Evolutionary conservation across 768 basidiomycete species (phyloP), one percentile per base, ranked within the genome.

Genomic region (Tricholoma sp.): DNA sequence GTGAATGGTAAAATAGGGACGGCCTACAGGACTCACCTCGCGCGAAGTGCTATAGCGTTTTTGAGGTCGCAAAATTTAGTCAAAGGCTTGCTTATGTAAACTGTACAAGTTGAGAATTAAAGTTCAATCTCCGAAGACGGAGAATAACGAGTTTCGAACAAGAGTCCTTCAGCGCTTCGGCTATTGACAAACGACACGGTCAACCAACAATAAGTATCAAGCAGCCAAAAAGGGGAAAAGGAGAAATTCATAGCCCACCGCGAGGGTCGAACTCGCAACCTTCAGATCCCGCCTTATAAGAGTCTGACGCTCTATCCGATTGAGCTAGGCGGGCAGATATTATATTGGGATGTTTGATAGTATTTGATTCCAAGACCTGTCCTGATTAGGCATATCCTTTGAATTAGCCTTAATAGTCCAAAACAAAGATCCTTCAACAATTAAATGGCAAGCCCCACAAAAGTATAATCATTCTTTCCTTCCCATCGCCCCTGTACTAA

Each of bases 221-320:
- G n/a, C n/a, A n/a, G n/a, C n/a, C n/a, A n/a, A n/a, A n/a, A n/a
- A n/a, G n/a, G n/a, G n/a, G n/a, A 16, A 11, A 49, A 37, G 22
- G 37, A 43, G 52, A 51, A n/a, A 50, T 10, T 35, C 16, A 27
- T 83, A 86, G 84, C 84, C 84, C 84, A 85, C 83, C 84, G 85
- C 85, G 85, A 84, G 85, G 84, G 79, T 87, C 85, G 84, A 86
- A 87, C 85, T 84, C 85, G 85, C 85, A 86, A 82, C 85, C 85
- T 86, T 86, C 83, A 87, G 85, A 87, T 86, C 31, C 18, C 10
- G 24, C 53, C 27, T 43, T 3, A 3, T 54, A 79, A 79, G 71
- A 81, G 79, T 81, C 79, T 80, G 79, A 80, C 80, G 80, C 80
- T 81, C 79, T 80, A 78, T 76, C 79, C 79, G 75, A 80, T 80